Base-by-base conservation (phyloP, 139 green algal genomes). In the Ulvella scutata region DNA sequence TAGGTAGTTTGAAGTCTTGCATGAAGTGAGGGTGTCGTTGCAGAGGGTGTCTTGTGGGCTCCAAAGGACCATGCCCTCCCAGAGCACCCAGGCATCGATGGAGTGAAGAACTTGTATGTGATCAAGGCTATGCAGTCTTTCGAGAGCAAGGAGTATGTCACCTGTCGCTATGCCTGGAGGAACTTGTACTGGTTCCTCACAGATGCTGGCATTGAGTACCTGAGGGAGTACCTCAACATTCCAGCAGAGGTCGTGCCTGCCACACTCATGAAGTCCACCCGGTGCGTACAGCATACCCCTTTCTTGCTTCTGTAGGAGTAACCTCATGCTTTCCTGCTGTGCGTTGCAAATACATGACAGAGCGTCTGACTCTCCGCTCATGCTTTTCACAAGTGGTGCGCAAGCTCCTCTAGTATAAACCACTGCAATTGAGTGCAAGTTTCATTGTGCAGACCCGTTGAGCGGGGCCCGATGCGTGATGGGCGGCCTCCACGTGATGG, bases 131-230 rank as follows among this genome's bases (percentile, higher is more conserved):
- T 97, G 92, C 94, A 99, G 89, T 93, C 83, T 79, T 96, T 99
- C 85, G 96, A 93, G 83, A 92, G 81, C 74, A 93, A 92, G 82
- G 95, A 97, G 86, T 85, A 90, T 20, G 95, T 99, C 60, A 96
- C 88, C 29, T 94, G 98, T 90, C 86, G 87, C 43, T 99, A 96
- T 76, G 93, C 95, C 4, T 99, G 95, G 95, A 85, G 92, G 51
- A 91, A 99, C 88, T 98, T 97, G 87, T 98, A 98, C 88, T 99
- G 93, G 92, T 97, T 97, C 89, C 88, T 99, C 75, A 98, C 94
- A 39, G 90, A 98, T 83, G 86, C 92, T 77, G 95, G 95, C 77
- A 98, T 99, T 80, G 93, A 98, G 81, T 95, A 94, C 87, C 91
- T 99, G 80, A 87, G 95, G 40, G 90, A 96, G 86, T 98, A 97